Percentiles rank a stretch among this genome's conserved stretches.
These are phyloP conservation scores for Rubia tinctorum DNA, from an alignment of 305 asterid genomes.

Conservation along the genomic window DNA sequence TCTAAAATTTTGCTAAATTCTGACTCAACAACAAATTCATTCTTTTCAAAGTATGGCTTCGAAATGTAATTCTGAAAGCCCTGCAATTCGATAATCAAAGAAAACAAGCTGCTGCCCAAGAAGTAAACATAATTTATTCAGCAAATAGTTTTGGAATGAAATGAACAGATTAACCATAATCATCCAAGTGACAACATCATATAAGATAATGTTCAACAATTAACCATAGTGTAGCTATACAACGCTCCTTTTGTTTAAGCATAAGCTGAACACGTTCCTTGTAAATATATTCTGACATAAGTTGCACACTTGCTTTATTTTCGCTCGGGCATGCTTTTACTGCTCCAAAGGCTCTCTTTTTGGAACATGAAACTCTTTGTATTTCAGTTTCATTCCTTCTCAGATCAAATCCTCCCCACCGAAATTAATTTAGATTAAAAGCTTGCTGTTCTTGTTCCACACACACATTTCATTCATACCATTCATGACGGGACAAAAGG, in stretches of 20 bases:
- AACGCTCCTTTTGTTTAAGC: background rate
- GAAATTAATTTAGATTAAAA: background rate
- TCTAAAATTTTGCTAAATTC: constrained; percentile 41
- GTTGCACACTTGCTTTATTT: background rate
- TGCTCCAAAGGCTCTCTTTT: background rate
- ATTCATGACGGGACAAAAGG: background rate
- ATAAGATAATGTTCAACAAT: background rate
- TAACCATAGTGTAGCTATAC: background rate
- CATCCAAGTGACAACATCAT: background rate
- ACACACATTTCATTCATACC: background rate
- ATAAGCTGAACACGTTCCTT: background rate
- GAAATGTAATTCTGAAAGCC: constrained; percentile 41
- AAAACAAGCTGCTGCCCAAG: background rate
- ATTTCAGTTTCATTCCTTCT: too few species aligned
- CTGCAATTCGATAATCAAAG: constrained; percentile 25
- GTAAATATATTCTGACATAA: too few species aligned
- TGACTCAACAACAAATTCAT: constrained; percentile 34
- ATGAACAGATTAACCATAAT: background rate
- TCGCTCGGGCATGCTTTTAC: too few species aligned
- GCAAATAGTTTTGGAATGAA: background rate
- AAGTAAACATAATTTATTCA: background rate
- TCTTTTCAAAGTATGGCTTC: constrained; percentile 42
- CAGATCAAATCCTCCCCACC: background rate
- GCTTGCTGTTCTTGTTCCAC: background rate
- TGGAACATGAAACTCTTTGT: too few species aligned